Base-by-base conservation (phyloP, 805 yeast species). In the Saturnispora ahearnii region DNA sequence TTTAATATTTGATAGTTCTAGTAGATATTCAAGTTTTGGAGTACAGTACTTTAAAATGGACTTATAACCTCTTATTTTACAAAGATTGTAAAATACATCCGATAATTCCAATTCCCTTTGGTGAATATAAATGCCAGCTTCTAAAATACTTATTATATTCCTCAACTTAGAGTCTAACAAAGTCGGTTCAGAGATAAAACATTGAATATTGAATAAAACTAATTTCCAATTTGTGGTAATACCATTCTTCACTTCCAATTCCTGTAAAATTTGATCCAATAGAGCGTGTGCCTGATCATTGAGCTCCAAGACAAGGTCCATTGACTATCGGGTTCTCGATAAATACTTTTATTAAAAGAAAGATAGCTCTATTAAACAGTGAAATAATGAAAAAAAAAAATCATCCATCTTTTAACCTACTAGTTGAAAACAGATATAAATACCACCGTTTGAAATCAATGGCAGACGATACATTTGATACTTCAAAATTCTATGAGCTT, bases 401-500 rank as follows among this genome's bases (percentile, higher is more conserved):
- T 21, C 40, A 36, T 36, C 24, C 40, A 36, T 22, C 37, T 5
- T 36, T 36, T 15, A 9, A 21, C 10, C 24, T 36, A 36, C 11
- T 18, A 22, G 12, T 36, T 9, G 21, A 36, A 18, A 13, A 18
- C 24, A 10, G 15, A 15, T 36, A 21, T 36, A 26, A 6, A 26
- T 26, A 26, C 13, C 12, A 24, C 18, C 18, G 7, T 24, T 38
- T 11, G 8, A 11, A 11, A 12, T 8, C 38, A 28, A 45, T 45
- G 48, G 42, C 43, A 13, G 50, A 51, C 30, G 52, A 48, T 46
- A 50, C 51, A 9, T 53, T 53, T 34, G 52, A 51, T 21, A 50
- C 55, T 4, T 53, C 56, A 13, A 49, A 49, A 34, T 50, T 52
- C 45, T 54, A 46, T 41, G 53, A 50, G 32, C 42, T 46, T 24